A percentile compares a stretch with the other conserved stretches of the same genome.
Evolutionary conservation across 2,329 filamentous ascomycete genomes (phyloP).

Genomic region (Trichoderma sp.): DNA sequence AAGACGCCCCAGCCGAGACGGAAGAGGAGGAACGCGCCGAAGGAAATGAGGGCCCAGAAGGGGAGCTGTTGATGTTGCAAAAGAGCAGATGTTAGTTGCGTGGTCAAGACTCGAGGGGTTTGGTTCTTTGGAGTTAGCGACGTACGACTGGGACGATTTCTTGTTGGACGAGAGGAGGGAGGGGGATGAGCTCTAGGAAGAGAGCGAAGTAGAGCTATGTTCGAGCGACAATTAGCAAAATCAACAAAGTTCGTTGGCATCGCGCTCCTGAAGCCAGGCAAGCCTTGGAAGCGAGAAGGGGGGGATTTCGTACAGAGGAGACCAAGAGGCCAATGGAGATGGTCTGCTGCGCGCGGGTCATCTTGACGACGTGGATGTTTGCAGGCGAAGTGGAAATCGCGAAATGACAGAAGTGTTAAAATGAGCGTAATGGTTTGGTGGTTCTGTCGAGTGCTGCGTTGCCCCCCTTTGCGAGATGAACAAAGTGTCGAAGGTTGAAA

Average conservation of each 20-base stretch:
- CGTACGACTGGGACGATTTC: slow-evolving; percentile 88
- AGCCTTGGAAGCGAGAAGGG: no score
- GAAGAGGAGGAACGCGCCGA: slow-evolving; percentile 88
- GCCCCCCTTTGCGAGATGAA: background rate
- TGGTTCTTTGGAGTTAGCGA: slow-evolving; percentile 24
- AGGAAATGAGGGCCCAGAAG: slow-evolving; percentile 86
- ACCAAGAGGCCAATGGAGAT: slow-evolving; percentile 84
- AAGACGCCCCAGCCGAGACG: slow-evolving; percentile 89
- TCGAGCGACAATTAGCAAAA: background rate
- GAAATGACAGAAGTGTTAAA: background rate
- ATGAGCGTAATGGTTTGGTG: background rate
- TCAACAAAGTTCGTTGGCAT: background rate
- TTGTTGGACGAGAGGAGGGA: slow-evolving; percentile 73
- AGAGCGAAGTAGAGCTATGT: slow-evolving; percentile 90
- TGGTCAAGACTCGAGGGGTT: background rate
- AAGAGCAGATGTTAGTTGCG: background rate
- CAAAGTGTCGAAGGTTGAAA: background rate
- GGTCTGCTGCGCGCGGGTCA: slow-evolving; percentile 94
- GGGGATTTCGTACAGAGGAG: slow-evolving; percentile 66
- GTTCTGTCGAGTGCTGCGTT: background rate
- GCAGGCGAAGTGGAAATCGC: background rate
- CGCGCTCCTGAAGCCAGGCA: background rate
- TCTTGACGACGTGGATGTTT: slow-evolving; percentile 43
- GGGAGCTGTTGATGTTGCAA: slow-evolving; percentile 64
- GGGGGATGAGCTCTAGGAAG: slow-evolving; percentile 78